Evolutionary conservation across 352 stramenopile genomes (phyloP), one percentile per base, ranked within the genome.

Genomic region (Pythium utonaiense): DNA sequence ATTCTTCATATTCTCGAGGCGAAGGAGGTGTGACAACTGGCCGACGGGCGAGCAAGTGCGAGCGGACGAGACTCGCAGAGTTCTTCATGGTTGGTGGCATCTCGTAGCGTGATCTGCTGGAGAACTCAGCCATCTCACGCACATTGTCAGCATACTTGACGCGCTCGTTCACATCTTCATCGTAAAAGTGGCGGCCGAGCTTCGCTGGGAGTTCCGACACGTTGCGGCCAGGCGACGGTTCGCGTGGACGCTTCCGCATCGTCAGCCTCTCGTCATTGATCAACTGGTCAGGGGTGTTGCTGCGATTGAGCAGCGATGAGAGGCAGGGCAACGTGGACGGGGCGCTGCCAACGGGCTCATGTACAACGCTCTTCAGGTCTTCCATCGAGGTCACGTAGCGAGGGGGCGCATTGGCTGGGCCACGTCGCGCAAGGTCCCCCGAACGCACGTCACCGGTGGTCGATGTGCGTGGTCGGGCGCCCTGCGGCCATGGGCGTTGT

Each of bases 241-340:
- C 61, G 17, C 49, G 61, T 8, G 48, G 44, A 44, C 61, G 61
- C 48, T 67, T 67, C 19, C 53, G 61, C 1, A 38, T 51, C 36
- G 25, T 14, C 27, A 66, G 41, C 14, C n/a, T 40, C 6, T 60
- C 51, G 25, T 66, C 49, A 51, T 36, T 38, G 14, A 60, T 53
- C 9, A 51, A 60, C 14, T 36, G 40, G 6, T 57, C 54, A 12
- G 19, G 25, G 21, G 5, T 33, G 30, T 36, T 22, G 13, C 25
- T 53, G n/a, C 55, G 54, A n/a, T 52, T 52, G 22, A 69, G 55
- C 40, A 69, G 34, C n/a, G 55, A 64, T 1, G 62, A 69, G 17
- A 69, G 27, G 19, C 55, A 25, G 14, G 62, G 62, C 16, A 69
- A 42, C 0, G 62, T 57, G 10, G 62, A 69, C 10, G 49, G 55